phyloP scores from a whole-genome alignment of 371 early-diverging fungal genomes.

The Mortierella sp. region DNA sequence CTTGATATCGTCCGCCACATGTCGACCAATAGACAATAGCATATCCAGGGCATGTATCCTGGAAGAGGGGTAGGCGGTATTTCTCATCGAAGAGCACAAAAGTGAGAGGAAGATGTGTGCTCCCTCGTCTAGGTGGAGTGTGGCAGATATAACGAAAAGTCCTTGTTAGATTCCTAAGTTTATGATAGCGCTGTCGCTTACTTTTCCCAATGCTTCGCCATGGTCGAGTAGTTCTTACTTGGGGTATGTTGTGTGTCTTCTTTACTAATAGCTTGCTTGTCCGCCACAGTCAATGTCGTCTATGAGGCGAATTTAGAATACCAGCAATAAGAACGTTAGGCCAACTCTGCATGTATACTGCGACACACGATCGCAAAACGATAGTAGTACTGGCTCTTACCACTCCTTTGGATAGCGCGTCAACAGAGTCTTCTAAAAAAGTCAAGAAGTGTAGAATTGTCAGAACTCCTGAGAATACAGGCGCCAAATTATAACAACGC shows the following conservation, averaged over 20 bases:
- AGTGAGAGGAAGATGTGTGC: slow-evolving; percentile 73
- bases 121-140: slow-evolving; percentile 64
- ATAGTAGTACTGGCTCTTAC: not conserved
- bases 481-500: not conserved
- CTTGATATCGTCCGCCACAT: slow-evolving; percentile 80
- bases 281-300: slow-evolving; percentile 22
- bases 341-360: not conserved
- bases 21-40: slow-evolving; percentile 74
- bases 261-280: slow-evolving; percentile 11
- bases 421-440: not conserved
- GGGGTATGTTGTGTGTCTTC: slow-evolving; percentile 35
- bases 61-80: slow-evolving; percentile 79
- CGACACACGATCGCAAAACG: too few species aligned
- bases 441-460: not conserved
- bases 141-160: too few species aligned
- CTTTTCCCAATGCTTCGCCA: not conserved
- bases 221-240: slow-evolving; percentile 27
- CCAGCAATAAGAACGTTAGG: not conserved
- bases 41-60: slow-evolving; percentile 84
- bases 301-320: not conserved
- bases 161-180: not conserved
- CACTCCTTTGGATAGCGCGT: not conserved
- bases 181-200: not conserved
- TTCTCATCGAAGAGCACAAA: slow-evolving; percentile 80
- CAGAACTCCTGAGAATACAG: not conserved